phyloP scores from a whole-genome alignment of 2,329 filamentous ascomycete genomes.

The Neonectria faginata region DNA sequence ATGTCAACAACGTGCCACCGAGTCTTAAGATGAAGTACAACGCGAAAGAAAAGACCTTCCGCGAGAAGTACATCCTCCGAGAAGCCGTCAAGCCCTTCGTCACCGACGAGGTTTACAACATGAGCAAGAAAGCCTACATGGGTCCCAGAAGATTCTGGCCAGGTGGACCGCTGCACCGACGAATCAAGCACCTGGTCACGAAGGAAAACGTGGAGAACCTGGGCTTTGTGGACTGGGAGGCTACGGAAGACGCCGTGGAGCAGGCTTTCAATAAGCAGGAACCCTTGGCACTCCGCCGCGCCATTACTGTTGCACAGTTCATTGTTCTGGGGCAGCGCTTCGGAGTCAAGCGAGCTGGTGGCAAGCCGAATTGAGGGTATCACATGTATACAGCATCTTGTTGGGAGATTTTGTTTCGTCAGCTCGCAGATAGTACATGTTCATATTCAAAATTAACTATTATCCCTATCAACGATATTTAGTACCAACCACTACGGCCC shows the following conservation, averaged over 20 bases:
- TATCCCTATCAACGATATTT: too few species aligned
- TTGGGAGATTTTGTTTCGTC: too few species aligned
- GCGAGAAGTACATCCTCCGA: conserved; percentile 64
- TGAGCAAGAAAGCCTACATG: conserved; percentile 63
- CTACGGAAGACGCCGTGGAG: conserved; percentile 45
- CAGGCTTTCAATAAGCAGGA: conserved; percentile 43
- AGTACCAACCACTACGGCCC: too few species aligned
- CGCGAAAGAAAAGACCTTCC: conserved; percentile 42
- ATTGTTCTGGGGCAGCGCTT: conserved; percentile 14
- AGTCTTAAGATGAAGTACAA: conserved; percentile 20
- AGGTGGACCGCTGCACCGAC: conserved; percentile 57
- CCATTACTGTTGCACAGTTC: conserved; percentile 14
- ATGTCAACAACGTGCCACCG: conserved; percentile 14
- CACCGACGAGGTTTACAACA: conserved; percentile 62
- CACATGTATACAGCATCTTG: too few species aligned
- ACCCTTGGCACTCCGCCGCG: conserved; percentile 14
- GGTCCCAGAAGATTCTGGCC: conserved; percentile 49
- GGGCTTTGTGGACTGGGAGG: conserved; percentile 55
- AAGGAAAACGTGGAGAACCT: conserved; percentile 52
- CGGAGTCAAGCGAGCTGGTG: conserved; percentile 6
- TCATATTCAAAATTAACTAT: too few species aligned
- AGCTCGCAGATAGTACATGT: too few species aligned
- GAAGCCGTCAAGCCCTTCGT: conserved; percentile 63
- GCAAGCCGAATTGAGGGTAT: background rate
- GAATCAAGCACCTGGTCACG: conserved; percentile 49